phyloP scores from a whole-genome alignment of 73 alveolate genomes.

The Symbiodinium pilosum region DNA sequence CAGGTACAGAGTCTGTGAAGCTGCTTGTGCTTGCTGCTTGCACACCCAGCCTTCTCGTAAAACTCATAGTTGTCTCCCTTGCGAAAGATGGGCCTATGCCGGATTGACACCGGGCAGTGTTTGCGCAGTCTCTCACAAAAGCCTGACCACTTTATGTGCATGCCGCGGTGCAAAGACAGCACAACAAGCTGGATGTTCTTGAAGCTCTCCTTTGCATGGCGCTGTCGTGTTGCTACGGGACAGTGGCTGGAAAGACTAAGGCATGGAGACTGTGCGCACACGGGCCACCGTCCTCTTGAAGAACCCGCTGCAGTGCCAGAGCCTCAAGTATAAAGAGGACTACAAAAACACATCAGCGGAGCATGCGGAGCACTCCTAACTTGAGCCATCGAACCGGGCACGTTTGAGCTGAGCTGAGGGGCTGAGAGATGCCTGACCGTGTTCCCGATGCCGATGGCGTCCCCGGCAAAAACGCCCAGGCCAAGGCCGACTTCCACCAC shows the following conservation, averaged over 20 bases:
- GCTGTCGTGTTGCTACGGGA: too few species aligned
- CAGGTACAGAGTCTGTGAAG: neutral
- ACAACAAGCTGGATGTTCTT: conserved; percentile 57
- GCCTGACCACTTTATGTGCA: too few species aligned
- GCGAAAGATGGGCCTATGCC: conserved; percentile 45
- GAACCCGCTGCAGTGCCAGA: conserved; percentile 12
- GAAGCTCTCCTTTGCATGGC: conserved; percentile 32
- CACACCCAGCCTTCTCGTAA: conserved; percentile 37
- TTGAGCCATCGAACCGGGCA: too few species aligned
- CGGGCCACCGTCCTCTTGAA: neutral
- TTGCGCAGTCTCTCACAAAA: neutral
- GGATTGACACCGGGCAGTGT: neutral
- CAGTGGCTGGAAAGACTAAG: too few species aligned
- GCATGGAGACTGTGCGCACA: too few species aligned
- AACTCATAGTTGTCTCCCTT: conserved; percentile 72
- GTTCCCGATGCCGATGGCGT: conserved; percentile 77
- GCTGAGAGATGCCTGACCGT: conserved; percentile 83
- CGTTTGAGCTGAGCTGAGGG: too few species aligned
- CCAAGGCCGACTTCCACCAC: conserved; percentile 92
- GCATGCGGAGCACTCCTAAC: neutral
- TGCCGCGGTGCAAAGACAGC: conserved; percentile 41
- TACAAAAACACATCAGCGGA: neutral
- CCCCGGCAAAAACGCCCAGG: conserved; percentile 90
- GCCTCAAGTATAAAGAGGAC: neutral
- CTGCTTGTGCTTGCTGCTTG: too few species aligned